A percentile compares a stretch with the other conserved stretches of the same genome.
These are phyloP conservation scores for Pythium apleroticum DNA, from an alignment of 352 stramenopile species.

Conservation along the genomic window DNA sequence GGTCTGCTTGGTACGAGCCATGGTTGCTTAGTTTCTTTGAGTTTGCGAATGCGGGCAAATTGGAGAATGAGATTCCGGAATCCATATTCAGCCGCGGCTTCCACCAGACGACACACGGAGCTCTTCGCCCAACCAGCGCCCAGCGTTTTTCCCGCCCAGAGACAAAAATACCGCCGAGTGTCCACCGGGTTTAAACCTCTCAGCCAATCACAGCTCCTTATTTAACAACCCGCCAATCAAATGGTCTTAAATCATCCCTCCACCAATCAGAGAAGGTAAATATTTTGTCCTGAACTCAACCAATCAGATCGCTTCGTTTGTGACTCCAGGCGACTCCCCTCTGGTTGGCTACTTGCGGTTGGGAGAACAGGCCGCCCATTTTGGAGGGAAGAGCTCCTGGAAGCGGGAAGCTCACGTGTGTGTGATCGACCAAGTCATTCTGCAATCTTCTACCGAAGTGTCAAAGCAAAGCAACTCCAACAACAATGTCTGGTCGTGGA, in stretches of 20 bases:
- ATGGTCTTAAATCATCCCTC: not conserved
- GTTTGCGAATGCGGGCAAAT: constrained; percentile 53
- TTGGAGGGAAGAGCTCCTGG: not conserved
- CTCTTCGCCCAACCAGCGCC: constrained; percentile 15
- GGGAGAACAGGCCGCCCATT: too few relatives aligned
- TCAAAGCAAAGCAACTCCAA: constrained; percentile 41
- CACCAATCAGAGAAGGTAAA: constrained; percentile 6
- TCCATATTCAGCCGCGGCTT: not conserved
- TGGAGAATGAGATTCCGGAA: constrained; percentile 40
- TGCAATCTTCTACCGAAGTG: constrained; percentile 58
- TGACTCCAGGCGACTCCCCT: not conserved
- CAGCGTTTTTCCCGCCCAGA: not conserved
- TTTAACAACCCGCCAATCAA: constrained; percentile 2
- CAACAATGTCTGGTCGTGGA: constrained; percentile 88
- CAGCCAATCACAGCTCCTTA: constrained; percentile 9
- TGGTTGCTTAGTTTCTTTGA: constrained; percentile 36
- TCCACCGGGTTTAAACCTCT: not conserved
- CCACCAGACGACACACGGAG: not conserved
- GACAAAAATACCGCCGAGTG: not conserved
- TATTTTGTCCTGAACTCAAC: not conserved
- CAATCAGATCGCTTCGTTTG: constrained; percentile 14
- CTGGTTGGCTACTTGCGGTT: not conserved
- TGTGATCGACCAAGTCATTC: constrained; percentile 38
- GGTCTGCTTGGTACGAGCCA: constrained; percentile 97
- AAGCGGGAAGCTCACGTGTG: not conserved